Percentiles rank a stretch among this genome's conserved stretches.
These are phyloP conservation scores for Cyclocybe aegerita DNA, from an alignment of 768 basidiomycete genomes.

Conservation along the genomic window DNA sequence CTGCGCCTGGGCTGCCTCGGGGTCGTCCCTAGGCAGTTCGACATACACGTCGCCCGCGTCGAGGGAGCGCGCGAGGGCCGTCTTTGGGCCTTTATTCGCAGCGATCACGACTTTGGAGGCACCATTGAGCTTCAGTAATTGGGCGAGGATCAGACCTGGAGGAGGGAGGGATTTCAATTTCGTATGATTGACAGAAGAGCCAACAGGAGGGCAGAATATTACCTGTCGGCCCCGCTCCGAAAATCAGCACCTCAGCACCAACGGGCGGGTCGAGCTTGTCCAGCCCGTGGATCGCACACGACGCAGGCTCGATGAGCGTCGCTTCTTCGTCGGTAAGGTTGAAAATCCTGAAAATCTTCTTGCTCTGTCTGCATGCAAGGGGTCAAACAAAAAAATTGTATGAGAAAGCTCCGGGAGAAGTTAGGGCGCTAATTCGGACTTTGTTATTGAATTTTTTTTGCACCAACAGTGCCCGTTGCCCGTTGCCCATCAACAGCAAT, in stretches of 20 bases:
- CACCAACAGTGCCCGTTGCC: too few relatives aligned
- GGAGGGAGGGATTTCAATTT: slow-evolving; percentile 3
- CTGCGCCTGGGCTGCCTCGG: slow-evolving; percentile 48
- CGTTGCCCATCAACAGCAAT: too few relatives aligned
- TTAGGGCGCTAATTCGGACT: too few relatives aligned
- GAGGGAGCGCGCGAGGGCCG: slow-evolving; percentile 76
- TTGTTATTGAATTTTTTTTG: too few relatives aligned
- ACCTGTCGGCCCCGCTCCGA: slow-evolving; percentile 84
- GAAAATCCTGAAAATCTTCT: slow-evolving; percentile 84
- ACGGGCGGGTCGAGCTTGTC: slow-evolving; percentile 84
- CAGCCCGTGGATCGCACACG: slow-evolving; percentile 89
- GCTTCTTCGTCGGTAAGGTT: slow-evolving; percentile 88
- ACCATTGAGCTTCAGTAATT: slow-evolving; percentile 85
- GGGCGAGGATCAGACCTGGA: slow-evolving; percentile 72
- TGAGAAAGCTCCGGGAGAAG: too few relatives aligned
- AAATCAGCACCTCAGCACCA: slow-evolving; percentile 78
- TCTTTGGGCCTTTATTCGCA: slow-evolving; percentile 89
- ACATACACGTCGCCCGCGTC: slow-evolving; percentile 82
- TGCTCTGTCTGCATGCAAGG: slow-evolving; percentile 33
- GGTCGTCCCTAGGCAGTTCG: slow-evolving; percentile 75
- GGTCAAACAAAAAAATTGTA: too few relatives aligned
- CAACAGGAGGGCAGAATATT: slow-evolving; percentile 30
- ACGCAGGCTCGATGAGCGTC: slow-evolving; percentile 85
- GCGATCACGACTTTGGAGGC: slow-evolving; percentile 80
- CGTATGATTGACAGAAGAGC: background rate